Conservation (phyloP, 2,329 filamentous ascomycete genomes). For the Ambrosiella xylebori region DNA sequence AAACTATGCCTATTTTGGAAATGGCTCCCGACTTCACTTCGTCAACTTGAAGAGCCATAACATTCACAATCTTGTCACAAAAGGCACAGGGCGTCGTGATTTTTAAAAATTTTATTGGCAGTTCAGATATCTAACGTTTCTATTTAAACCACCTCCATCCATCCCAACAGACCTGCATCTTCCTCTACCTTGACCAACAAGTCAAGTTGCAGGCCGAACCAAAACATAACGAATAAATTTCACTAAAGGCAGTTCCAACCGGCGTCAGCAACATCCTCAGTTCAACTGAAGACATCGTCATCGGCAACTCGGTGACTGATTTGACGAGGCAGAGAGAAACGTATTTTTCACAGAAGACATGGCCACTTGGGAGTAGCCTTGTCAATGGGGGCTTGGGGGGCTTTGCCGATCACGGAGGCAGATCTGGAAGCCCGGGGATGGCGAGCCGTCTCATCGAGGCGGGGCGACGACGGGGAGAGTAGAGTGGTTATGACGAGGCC, state of each 20-base stretch:
- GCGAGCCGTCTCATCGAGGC: no score
- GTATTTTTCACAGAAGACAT: no score
- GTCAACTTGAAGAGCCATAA: no score
- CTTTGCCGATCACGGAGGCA: no score
- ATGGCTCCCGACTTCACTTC: no score
- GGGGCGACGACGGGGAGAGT: no score
- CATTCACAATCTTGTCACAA: not conserved
- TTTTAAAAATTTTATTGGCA: not conserved
- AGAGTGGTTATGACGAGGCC: no score
- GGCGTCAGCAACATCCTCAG: not conserved
- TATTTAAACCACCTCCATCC: not conserved
- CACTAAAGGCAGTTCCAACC: not conserved
- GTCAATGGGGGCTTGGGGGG: no score
- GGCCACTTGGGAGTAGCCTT: no score
- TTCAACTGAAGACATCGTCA: not conserved
- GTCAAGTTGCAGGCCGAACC: constrained; percentile 1
- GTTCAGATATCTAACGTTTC: not conserved
- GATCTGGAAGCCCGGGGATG: no score
- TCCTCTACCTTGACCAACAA: constrained; percentile 5
- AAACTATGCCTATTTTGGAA: no score
- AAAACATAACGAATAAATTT: not conserved
- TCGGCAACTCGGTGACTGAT: not conserved
- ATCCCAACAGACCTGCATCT: not conserved
- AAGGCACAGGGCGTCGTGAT: not conserved
- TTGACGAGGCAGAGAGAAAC: not conserved